These are phyloP conservation scores for Nevesoporus exiguus DNA, from an alignment of 768 basidiomycete species.

Conservation along the genomic window DNA sequence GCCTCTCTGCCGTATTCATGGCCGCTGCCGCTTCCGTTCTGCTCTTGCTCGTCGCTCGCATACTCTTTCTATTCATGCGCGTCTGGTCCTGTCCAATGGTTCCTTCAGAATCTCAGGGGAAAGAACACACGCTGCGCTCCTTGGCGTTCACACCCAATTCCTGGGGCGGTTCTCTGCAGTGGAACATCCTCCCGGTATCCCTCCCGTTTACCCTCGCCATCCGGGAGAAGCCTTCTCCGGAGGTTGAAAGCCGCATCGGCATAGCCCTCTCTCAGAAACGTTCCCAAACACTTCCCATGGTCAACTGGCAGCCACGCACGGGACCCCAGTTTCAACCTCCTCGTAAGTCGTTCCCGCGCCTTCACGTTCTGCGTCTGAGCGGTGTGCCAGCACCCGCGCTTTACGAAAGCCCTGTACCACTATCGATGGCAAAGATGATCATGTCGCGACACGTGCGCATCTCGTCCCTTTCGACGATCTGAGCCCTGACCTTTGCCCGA, in stretches of 20 bases:
- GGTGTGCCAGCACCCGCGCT: slow-evolving; percentile 36
- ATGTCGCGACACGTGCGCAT: slow-evolving; percentile 49
- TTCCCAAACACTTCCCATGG: slow-evolving; percentile 14
- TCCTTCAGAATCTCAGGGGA: slow-evolving; percentile 14
- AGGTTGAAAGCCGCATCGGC: slow-evolving; percentile 6
- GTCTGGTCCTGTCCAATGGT: slow-evolving; percentile 24
- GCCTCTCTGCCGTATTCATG: slow-evolving; percentile 31
- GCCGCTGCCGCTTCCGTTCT: slow-evolving; percentile 27
- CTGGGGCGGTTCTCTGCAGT: slow-evolving; percentile 23
- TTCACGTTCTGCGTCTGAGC: background rate
- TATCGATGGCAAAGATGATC: slow-evolving; percentile 52
- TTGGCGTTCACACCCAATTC: background rate
- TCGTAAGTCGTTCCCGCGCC: slow-evolving; percentile 21
- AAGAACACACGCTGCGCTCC: slow-evolving; percentile 2
- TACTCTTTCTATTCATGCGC: slow-evolving; percentile 27
- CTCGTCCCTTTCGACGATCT: background rate
- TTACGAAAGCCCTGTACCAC: slow-evolving; percentile 41
- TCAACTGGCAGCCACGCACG: slow-evolving; percentile 22
- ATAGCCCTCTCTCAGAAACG: slow-evolving; percentile 10
- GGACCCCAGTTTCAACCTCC: slow-evolving; percentile 31
- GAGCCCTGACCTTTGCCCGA: background rate
- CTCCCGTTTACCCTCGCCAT: slow-evolving; percentile 25
- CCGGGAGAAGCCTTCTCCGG: slow-evolving; percentile 20
- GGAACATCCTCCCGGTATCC: slow-evolving; percentile 27
- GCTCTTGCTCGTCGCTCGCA: slow-evolving; percentile 30